A percentile compares a stretch with the other conserved stretches of the same genome.
Evolutionary conservation across 2,329 filamentous ascomycete species (phyloP).

Genomic region (Sclerotinia trifoliorum): DNA sequence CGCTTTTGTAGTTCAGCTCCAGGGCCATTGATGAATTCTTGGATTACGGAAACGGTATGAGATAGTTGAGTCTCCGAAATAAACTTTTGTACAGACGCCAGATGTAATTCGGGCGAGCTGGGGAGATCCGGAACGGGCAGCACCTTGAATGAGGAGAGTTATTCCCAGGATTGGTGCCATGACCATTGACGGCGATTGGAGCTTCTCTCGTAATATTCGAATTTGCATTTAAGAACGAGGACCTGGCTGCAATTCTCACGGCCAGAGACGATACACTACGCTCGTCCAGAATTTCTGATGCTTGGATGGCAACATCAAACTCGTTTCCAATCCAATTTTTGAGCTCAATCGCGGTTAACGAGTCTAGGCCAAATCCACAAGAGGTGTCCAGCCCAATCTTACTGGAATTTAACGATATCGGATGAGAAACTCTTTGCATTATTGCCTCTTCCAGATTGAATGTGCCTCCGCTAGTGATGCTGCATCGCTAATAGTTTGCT

Average conservation of each 20-base stretch:
- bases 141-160: not conserved
- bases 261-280: not conserved
- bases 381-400: slow-evolving; percentile 31
- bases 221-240: not conserved
- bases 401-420: not conserved
- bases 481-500: not conserved
- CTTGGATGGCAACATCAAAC: slow-evolving; percentile 33
- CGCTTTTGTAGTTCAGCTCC: not conserved
- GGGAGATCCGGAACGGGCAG: not conserved
- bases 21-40: not conserved
- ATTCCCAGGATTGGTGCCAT: not conserved
- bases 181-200: not conserved
- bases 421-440: not conserved
- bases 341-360: slow-evolving; percentile 23
- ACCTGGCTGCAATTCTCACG: not conserved
- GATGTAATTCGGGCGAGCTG: not conserved
- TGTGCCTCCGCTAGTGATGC: not conserved
- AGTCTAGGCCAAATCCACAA: slow-evolving; percentile 37
- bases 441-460: not conserved
- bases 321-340: slow-evolving; percentile 40
- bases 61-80: not conserved
- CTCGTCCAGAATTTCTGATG: slow-evolving; percentile 5
- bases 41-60: not conserved
- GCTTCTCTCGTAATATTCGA: not conserved
- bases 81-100: not conserved